Conservation (phyloP, 78 protist species). For the Dictyostelium discoideum region DNA sequence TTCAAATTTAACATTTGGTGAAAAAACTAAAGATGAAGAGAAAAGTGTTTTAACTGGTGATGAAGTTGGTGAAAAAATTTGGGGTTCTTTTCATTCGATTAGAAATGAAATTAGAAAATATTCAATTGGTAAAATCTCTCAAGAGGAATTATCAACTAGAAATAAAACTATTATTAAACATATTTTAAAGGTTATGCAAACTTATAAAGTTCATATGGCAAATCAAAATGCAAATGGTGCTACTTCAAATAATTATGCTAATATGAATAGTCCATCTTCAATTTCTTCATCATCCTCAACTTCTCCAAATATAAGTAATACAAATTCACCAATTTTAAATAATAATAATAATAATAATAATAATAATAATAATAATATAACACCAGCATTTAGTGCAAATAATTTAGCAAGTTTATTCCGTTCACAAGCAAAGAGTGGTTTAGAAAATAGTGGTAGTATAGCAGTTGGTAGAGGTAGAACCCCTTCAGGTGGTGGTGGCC, state of each 20-base stretch:
- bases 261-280: not conserved
- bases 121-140: conserved; percentile 75
- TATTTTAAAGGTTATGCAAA: conserved; percentile 42
- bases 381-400: conserved; percentile 18
- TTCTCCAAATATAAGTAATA: not conserved
- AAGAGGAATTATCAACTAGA: conserved; percentile 64
- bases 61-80: conserved; percentile 79
- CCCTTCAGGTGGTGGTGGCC: conserved; percentile 51
- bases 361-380: not conserved
- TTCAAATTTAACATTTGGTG: conserved; percentile 46
- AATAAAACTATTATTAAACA: conserved; percentile 62
- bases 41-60: conserved; percentile 49
- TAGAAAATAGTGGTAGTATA: not conserved
- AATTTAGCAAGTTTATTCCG: conserved; percentile 59
- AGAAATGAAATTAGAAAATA: conserved; percentile 74
- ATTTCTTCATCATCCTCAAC: not conserved
- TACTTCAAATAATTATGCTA: not conserved
- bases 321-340: not conserved
- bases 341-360: not conserved
- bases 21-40: conserved; percentile 76
- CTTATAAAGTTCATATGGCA: conserved; percentile 46
- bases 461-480: conserved; percentile 36
- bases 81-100: conserved; percentile 79
- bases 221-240: not conserved
- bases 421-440: conserved; percentile 32